A percentile compares a stretch with the other conserved stretches of the same genome.
These are phyloP conservation scores for Wallacemonas rigidus DNA, from an alignment of 208 protist species.

Conservation along the genomic window DNA sequence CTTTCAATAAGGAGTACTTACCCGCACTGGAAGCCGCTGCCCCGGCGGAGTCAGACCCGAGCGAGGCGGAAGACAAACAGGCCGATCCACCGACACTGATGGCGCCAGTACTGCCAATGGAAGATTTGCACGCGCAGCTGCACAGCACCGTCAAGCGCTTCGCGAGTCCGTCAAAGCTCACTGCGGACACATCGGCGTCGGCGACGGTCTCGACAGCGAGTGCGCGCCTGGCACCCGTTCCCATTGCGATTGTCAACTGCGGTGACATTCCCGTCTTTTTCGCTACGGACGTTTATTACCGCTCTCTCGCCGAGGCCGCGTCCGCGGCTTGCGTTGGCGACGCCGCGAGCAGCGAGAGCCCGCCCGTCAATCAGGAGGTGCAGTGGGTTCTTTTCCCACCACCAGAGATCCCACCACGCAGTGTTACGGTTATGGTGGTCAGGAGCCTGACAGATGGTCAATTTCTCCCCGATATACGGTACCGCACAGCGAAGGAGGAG, in stretches of 20 bases:
- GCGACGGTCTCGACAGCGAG: not conserved
- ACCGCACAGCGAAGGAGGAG: slow-evolving; percentile 40
- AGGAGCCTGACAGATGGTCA: not conserved
- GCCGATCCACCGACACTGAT: not conserved
- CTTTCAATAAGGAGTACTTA: slow-evolving; percentile 38
- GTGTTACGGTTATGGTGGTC: slow-evolving; percentile 34
- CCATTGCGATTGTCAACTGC: slow-evolving; percentile 31
- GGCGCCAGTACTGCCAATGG: slow-evolving; percentile 8
- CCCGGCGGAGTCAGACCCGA: not conserved
- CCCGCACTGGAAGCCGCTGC: not conserved
- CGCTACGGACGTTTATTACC: slow-evolving; percentile 23
- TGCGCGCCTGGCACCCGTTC: not conserved
- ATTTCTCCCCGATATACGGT: slow-evolving; percentile 24
- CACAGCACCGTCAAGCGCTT: slow-evolving; percentile 10
- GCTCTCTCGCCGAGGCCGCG: not conserved
- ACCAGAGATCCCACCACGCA: slow-evolving; percentile 40
- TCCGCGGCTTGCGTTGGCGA: not conserved
- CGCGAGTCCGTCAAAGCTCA: not conserved
- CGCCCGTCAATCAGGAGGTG: not conserved
- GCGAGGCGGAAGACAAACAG: not conserved
- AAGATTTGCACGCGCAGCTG: slow-evolving; percentile 11
- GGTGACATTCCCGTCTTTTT: slow-evolving; percentile 48
- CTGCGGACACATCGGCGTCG: not conserved
- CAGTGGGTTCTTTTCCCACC: slow-evolving; percentile 51
- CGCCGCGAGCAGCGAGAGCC: not conserved